A percentile compares a stretch with the other conserved stretches of the same genome.
Conservation (phyloP, 441 rosid genomes). For the Kokia cookei region DNA sequence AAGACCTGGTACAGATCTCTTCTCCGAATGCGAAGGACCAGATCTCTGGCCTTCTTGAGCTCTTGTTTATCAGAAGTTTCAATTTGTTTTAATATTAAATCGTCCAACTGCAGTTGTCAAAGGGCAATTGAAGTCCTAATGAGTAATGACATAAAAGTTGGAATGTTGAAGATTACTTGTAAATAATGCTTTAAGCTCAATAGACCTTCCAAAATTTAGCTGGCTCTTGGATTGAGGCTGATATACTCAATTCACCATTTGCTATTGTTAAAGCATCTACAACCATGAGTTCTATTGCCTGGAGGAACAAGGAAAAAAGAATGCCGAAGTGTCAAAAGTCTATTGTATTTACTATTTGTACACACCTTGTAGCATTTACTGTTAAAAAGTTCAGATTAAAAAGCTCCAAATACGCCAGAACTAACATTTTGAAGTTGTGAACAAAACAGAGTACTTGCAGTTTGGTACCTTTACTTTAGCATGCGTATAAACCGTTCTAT, state of each 20-base stretch:
- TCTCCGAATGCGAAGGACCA: slow-evolving; percentile 47
- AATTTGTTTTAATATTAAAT: slow-evolving; percentile 44
- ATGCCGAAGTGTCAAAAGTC: background rate
- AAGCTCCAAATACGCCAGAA: background rate
- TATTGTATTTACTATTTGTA: background rate
- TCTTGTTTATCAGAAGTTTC: slow-evolving; percentile 35
- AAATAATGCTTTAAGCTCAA: slow-evolving; percentile 2
- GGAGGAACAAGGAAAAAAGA: background rate
- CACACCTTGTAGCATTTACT: no score
- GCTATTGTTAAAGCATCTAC: slow-evolving; percentile 56
- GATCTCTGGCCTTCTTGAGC: slow-evolving; percentile 59
- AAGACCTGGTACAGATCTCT: slow-evolving; percentile 29
- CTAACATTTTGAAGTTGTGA: background rate
- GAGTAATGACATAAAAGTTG: background rate
- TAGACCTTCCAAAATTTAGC: slow-evolving; percentile 52
- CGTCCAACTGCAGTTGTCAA: slow-evolving; percentile 47
- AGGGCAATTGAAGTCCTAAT: background rate
- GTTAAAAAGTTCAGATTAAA: background rate
- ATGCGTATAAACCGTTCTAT: slow-evolving; percentile 62
- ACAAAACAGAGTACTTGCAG: slow-evolving; percentile 1
- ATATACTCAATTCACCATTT: slow-evolving; percentile 33
- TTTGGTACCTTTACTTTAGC: slow-evolving; percentile 62
- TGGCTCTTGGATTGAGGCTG: slow-evolving; percentile 39
- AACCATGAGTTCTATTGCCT: slow-evolving; percentile 70
- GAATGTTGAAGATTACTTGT: background rate